Evolutionary conservation across 2,329 filamentous ascomycete species (phyloP), one percentile per base, ranked within the genome.

Genomic region (Pseudocercospora musae): DNA sequence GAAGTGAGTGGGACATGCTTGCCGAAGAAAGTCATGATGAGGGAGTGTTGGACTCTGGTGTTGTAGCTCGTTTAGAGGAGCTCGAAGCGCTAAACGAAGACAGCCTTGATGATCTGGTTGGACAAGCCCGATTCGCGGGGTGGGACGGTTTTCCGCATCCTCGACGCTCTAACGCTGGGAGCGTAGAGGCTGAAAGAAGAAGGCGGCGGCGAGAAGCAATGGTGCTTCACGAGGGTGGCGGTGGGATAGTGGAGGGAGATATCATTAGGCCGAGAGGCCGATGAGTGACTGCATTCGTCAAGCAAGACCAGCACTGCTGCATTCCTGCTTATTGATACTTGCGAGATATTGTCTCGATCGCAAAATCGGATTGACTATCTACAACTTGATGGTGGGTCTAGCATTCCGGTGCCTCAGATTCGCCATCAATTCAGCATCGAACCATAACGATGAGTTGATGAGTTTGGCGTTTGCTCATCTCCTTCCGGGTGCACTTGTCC

Each of bases 201-300:
- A 84, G 71, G 42, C 52, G 92, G 67, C 84, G 91, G 72, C 84
- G 92, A 68, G 92, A 96, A 78, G 92, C 92, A 4, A 93, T 97
- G 85, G 92, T 97, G 20, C 80, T 96, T 60, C 94, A 92, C 71
- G 91, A 86, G 21, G 62, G 92, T 70, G 91, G 85, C 21, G 59
- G 88, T 31, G 89, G 90, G 1, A 75, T 96, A 49, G 87, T 85
- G 3, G 85, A 87, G 66, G 86, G 86, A 49, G 90, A 96, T 73
- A 96, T 96, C 37, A 65, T 67, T 7, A n/a, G 48, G 23, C 48
- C 48, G 11, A 23, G 48, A 52, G 48, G 48, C 3, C 48, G 48
- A 29, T 52, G 23, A 52, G 21, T 15, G 11, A 15, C 13, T 40
- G 15, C 5, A 6, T 21, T 48, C 44, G 44, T 21, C 18, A 13